Evolutionary conservation across 306 rosid species (phyloP).

Genomic region (Quercus wislizeni): DNA sequence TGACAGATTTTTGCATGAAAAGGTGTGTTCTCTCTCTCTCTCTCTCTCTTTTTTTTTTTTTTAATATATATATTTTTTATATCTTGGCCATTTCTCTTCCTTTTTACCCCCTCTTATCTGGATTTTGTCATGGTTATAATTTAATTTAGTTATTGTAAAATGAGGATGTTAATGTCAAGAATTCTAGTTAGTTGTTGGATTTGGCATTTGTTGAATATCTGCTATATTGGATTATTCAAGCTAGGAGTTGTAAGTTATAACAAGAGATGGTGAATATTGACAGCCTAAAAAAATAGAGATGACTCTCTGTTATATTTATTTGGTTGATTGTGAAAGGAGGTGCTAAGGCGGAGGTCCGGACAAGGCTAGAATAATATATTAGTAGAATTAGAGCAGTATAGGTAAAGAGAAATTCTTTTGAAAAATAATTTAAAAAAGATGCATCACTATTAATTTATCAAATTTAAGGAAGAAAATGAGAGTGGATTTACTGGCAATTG

Average conservation of each 20-base stretch:
- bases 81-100: not conserved
- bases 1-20: conserved; percentile 58
- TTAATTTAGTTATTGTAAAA: not conserved
- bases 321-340: too few species aligned
- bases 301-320: too few species aligned
- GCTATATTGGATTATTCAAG: not conserved
- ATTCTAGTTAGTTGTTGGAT: not conserved
- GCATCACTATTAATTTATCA: too few species aligned
- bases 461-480: too few species aligned
- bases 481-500: too few species aligned
- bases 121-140: not conserved
- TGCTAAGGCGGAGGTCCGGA: too few species aligned
- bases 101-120: not conserved
- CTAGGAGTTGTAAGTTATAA: conserved; percentile 8
- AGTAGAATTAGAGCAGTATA: too few species aligned
- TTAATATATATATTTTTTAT: not conserved
- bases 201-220: conserved; percentile 1
- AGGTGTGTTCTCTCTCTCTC: conserved; percentile 40
- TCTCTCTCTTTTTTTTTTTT: not conserved
- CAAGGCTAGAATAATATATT: too few species aligned
- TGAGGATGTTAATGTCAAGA: not conserved
- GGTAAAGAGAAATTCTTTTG: too few species aligned
- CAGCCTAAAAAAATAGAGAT: not conserved
- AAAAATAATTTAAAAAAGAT: too few species aligned
- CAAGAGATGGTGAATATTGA: not conserved